These are phyloP conservation scores for Polysphondylium violaceum DNA, from an alignment of 78 protist genomes.

Conservation along the genomic window DNA sequence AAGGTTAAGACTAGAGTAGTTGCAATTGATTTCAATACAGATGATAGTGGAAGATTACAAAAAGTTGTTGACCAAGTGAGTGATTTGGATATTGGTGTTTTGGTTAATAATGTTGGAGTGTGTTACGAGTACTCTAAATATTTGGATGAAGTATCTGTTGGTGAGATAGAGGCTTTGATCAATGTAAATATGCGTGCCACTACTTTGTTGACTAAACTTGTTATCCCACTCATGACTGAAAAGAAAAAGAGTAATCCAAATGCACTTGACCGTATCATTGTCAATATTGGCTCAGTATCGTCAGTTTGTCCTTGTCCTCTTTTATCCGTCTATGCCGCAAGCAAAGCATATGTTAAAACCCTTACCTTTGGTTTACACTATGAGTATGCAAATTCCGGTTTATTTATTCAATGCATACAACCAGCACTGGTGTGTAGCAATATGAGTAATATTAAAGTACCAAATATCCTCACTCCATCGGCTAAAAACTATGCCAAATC, in stretches of 20 bases:
- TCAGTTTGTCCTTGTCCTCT: constrained; percentile 39
- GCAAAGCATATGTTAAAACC: constrained; percentile 81
- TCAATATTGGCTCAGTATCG: constrained; percentile 68
- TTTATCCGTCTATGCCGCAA: constrained; percentile 71
- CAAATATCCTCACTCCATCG: constrained; percentile 71
- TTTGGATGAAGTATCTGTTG: constrained; percentile 39
- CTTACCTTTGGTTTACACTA: constrained; percentile 44
- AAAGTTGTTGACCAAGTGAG: not conserved
- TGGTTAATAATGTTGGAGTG: constrained; percentile 87
- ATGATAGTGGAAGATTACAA: not conserved
- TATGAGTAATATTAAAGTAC: constrained; percentile 67
- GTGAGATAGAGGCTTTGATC: constrained; percentile 34
- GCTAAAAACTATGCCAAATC: constrained; percentile 65
- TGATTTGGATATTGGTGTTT: constrained; percentile 48
- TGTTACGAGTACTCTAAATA: constrained; percentile 71
- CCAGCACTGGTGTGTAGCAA: constrained; percentile 86
- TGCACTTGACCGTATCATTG: constrained; percentile 80
- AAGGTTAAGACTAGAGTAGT: constrained; percentile 38
- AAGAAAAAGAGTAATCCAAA: constrained; percentile 59
- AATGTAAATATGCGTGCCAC: constrained; percentile 49
- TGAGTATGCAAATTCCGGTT: constrained; percentile 48
- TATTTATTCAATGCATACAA: constrained; percentile 68
- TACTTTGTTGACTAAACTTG: constrained; percentile 9
- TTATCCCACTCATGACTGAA: constrained; percentile 12
- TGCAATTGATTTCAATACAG: constrained; percentile 25